Evolutionary conservation across 345 rosid species (phyloP), one percentile per base, ranked within the genome.

Genomic region (Clausena lansium): DNA sequence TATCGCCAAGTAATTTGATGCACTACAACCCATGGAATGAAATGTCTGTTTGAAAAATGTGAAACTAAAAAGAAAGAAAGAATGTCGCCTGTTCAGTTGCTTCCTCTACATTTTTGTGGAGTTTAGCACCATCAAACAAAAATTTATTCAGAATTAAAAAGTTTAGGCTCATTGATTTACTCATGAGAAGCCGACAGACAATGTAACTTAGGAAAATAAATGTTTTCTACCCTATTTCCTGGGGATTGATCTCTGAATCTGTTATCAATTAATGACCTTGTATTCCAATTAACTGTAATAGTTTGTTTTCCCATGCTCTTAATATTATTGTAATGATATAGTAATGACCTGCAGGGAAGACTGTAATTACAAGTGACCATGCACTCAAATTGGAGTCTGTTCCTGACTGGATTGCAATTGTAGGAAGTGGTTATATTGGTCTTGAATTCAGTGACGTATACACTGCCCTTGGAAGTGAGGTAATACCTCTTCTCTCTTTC

Each of bases 381-480:
- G 99, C 99, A 19, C 93, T 97, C 76, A 97, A 97, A 76, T 82
- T 97, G 89, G 99, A 97, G 88, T 78, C 76, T 70, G 98, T 97
- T 27, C 99, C 99, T 64, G 98, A 94, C 68, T 97, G 99, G 99
- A 91, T 97, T 79, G 98, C 97, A 25, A 97, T 97, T 65, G 93
- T 97, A 5, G 99, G 99, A 83, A 94, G 98, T 88, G 99, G 99
- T 78, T 96, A 96, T 78, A 96, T 96, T 84, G 99, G 99, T 82
- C 97, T 96, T 15, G 99, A 94, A 89, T 96, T 96, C 83, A 94
- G 99, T 85, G 99, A 96, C 85, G 99, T 96, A 45, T 96, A 94
- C 83, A 96, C 99, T 76, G 99, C 99, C 76, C 95, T 94, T 83
- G 99, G 99, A 47, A 94, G 99, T 87, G 99, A 96, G 98, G 99